phyloP scores from a whole-genome alignment of 306 rosid species.

The Cucumis sativus region DNA sequence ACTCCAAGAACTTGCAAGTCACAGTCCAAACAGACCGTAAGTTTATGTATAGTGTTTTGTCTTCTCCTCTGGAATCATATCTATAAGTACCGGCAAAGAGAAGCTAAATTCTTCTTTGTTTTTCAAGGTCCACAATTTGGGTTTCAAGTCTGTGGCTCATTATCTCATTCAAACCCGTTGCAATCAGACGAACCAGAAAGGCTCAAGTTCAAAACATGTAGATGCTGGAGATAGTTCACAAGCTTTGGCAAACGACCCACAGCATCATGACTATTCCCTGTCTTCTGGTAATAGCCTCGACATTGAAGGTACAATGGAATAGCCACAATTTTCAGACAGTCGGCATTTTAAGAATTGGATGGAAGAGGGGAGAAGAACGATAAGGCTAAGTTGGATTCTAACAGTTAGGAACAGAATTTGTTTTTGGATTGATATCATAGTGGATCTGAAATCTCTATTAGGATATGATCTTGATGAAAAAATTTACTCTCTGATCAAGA shows the following conservation, averaged over 20 bases:
- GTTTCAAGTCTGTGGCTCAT: constrained; percentile 45
- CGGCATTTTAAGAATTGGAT: background rate
- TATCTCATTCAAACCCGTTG: constrained; percentile 30
- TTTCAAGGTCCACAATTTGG: constrained; percentile 19
- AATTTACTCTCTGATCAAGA: background rate
- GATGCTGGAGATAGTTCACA: background rate
- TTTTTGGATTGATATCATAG: background rate
- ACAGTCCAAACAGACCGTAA: no score
- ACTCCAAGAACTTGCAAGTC: no score
- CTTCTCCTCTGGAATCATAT: background rate
- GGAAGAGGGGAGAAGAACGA: background rate
- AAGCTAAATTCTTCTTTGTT: background rate
- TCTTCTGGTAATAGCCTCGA: background rate
- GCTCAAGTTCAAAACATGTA: constrained; percentile 7
- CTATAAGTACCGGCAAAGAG: no score
- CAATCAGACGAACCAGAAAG: background rate
- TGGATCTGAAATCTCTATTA: background rate
- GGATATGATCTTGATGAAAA: background rate
- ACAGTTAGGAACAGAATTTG: background rate
- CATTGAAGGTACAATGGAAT: background rate
- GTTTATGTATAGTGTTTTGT: background rate
- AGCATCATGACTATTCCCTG: background rate
- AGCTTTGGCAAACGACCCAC: background rate
- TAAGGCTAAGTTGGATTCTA: background rate
- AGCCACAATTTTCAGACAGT: background rate